Conservation (phyloP, 108 stramenopile species). For the Stephanodiscus minutulus region DNA sequence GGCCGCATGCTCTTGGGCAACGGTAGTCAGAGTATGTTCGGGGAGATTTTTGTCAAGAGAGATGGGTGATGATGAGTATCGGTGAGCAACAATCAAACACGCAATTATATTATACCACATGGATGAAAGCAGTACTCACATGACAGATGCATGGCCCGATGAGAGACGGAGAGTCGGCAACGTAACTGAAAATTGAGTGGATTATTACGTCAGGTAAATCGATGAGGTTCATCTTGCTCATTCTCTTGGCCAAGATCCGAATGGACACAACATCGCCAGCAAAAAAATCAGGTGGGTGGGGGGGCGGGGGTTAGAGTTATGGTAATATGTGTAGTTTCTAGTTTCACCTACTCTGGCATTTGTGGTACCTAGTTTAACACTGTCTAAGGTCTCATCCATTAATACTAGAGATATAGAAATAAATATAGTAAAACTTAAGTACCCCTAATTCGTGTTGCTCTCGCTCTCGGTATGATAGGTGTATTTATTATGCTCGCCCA, state of each 20-base stretch:
- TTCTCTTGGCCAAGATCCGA: not conserved
- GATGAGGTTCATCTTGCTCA: constrained; percentile 3
- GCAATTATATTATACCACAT: not conserved
- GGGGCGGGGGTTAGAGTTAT: too few species aligned
- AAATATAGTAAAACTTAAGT: too few species aligned
- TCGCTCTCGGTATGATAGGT: too few species aligned
- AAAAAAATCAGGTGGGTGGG: too few species aligned
- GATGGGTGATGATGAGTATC: not conserved
- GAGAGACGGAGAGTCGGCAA: constrained; percentile 34
- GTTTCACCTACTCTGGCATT: too few species aligned
- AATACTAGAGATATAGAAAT: too few species aligned
- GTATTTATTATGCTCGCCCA: too few species aligned
- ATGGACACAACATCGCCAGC: too few species aligned
- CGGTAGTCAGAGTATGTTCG: not conserved
- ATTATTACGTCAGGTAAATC: constrained; percentile 47
- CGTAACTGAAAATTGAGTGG: constrained; percentile 37
- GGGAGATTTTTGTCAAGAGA: not conserved
- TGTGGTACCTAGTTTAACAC: too few species aligned
- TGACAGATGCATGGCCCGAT: constrained; percentile 41
- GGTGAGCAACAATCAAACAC: not conserved
- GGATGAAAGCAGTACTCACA: constrained; percentile 5
- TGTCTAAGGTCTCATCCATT: too few species aligned
- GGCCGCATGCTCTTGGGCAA: constrained; percentile 27
- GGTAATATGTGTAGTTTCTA: too few species aligned
- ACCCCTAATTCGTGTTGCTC: too few species aligned